Evolutionary conservation across 129 eudicot species (phyloP).

Genomic region (Pulicaria dysenterica): DNA sequence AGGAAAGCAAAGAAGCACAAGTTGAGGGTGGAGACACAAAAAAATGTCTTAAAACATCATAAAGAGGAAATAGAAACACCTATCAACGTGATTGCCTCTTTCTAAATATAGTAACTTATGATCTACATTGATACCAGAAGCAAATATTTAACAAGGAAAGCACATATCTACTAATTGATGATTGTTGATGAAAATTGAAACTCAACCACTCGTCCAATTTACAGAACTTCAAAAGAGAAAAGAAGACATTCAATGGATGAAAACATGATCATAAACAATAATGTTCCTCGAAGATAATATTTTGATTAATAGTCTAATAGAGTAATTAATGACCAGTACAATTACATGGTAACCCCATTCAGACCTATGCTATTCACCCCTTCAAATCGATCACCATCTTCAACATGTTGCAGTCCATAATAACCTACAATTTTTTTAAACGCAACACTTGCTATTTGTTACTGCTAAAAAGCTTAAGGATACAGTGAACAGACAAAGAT

Average conservation of each 20-base stretch:
- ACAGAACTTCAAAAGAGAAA: background rate
- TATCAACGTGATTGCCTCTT: constrained; percentile 6
- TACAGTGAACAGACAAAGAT: no score
- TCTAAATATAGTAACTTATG: background rate
- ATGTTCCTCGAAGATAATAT: constrained; percentile 8
- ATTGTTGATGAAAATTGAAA: background rate
- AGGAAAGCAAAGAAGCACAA: constrained; percentile 5
- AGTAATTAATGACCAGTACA: background rate
- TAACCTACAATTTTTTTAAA: no score
- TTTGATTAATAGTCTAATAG: background rate
- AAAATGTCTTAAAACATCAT: background rate
- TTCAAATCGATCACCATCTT: constrained; percentile 5
- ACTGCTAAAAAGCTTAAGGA: no score
- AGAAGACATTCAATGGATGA: background rate
- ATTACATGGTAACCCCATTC: background rate
- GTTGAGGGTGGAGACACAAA: constrained; percentile 1
- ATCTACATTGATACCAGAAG: constrained; percentile 2
- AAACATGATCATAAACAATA: background rate
- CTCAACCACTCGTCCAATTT: constrained; percentile 9
- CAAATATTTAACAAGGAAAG: background rate
- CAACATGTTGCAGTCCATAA: background rate
- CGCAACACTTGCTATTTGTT: no score
- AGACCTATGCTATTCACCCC: background rate
- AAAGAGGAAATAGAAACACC: background rate
- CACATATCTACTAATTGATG: background rate